A percentile compares a stretch with the other conserved stretches of the same genome.
Evolutionary conservation across 345 rosid genomes (phyloP).

Genomic region (Murraya koenigii): DNA sequence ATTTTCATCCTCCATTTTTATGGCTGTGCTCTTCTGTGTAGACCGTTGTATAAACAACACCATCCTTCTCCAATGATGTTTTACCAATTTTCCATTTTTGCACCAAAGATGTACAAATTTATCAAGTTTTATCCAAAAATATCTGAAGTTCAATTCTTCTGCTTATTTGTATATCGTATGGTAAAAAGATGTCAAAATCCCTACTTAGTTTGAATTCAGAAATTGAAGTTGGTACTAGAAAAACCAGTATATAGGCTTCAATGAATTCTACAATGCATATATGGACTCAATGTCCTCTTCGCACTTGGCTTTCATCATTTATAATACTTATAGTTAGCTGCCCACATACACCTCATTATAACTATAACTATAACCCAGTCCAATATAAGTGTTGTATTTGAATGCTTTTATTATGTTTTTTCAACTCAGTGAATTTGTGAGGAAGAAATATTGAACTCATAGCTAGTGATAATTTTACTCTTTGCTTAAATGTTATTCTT

Average conservation of each 20-base stretch:
- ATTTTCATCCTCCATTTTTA: background rate
- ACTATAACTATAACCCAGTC: background rate
- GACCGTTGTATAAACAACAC: background rate
- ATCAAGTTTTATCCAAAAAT: no score
- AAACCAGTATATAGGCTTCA: background rate
- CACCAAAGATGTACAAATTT: no score
- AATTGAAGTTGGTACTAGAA: background rate
- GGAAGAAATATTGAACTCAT: background rate
- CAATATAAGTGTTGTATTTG: background rate
- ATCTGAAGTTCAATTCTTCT: background rate
- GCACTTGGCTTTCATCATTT: background rate
- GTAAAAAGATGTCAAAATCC: background rate
- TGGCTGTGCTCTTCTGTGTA: background rate
- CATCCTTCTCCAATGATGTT: background rate
- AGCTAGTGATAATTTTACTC: background rate
- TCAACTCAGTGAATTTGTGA: background rate
- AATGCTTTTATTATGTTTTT: background rate
- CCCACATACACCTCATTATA: background rate
- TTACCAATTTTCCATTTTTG: background rate
- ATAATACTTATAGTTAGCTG: background rate
- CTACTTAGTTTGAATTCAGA: background rate
- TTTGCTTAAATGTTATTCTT: background rate
- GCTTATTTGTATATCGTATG: background rate
- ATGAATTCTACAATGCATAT: background rate
- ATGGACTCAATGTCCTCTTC: background rate